Base-by-base conservation (phyloP, 2,329 filamentous ascomycete species). In the Sclerotinia minor region DNA sequence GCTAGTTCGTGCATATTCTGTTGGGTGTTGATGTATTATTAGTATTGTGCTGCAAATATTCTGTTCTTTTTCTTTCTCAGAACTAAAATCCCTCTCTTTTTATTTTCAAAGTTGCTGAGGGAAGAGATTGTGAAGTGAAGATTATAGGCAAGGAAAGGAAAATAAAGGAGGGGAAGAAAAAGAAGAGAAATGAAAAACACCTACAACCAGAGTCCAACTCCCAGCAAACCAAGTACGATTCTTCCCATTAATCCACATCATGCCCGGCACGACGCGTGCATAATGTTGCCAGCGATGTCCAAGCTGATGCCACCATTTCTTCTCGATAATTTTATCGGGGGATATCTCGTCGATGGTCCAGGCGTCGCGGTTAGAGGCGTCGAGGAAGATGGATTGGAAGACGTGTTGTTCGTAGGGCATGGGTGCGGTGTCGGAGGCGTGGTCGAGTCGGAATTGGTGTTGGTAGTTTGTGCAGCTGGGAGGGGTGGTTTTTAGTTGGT, bases 1-100 rank as follows among this genome's bases (percentile, higher is more conserved):
- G 89, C 90, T 13, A 90, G 81, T 74, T 92, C 89, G 72, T 92
- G 87, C 73, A 87, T 87, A 71, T 89, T 89, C 85, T 85, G 79
- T 74, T 61, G 21, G 21, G 19, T 85, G 79, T 73, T 41, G 38
- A 35, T 35, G 15, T 4, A 15, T 67, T 19, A 2, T 55, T 45
- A 59, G 24, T 2, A 9, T 26, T 4, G 67, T 64, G 15, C 13
- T n/a, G 2, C 32, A 17, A 7, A 52, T 52, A 1, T 21, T 26
- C 4, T 0, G 1, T 21, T 2, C 5, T 55, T 24, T n/a, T 7
- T 6, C 9, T 19, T 19, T 50, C 47, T 41, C 38, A 5, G n/a
- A 41, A 41, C 44, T 11, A 63, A 38, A 38, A 38, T 13, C n/a
- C n/a, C n/a, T n/a, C n/a, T 38, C 38, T 1, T 3, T 13, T 38